Percentiles rank a stretch among this genome's conserved stretches.
phyloP scores from a whole-genome alignment of 495 filamentous ascomycete genomes.

The Geoglossum glabrum region DNA sequence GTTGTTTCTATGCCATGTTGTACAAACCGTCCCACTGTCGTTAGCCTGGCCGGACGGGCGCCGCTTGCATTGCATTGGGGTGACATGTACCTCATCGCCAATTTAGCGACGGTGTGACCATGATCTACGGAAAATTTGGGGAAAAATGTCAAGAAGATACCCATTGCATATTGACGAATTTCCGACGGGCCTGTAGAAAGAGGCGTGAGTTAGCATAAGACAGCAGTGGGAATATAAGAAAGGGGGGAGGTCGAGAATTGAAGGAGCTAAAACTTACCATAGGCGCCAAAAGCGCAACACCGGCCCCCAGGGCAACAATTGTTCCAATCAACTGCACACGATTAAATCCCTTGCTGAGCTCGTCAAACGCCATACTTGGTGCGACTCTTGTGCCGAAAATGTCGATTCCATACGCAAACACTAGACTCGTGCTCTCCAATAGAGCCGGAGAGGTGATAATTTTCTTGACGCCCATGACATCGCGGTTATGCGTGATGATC shows the following conservation, averaged over 20 bases:
- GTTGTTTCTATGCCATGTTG: no score
- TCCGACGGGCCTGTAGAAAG: no score
- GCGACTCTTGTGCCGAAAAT: slow-evolving; percentile 70
- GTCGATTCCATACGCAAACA: slow-evolving; percentile 79
- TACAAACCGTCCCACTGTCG: no score
- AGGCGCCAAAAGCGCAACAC: slow-evolving; percentile 58
- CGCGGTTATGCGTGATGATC: slow-evolving; percentile 61
- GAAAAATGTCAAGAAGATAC: no score
- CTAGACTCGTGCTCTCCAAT: slow-evolving; percentile 83
- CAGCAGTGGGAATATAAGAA: not conserved
- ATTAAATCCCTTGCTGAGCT: slow-evolving; percentile 81
- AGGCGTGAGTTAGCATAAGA: no score
- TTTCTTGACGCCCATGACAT: slow-evolving; percentile 53
- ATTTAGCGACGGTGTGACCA: no score
- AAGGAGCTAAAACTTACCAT: slow-evolving; percentile 40
- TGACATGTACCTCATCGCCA: no score
- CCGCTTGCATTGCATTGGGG: no score
- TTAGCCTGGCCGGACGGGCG: no score
- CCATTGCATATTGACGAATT: no score
- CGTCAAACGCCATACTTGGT: slow-evolving; percentile 75
- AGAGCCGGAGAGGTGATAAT: slow-evolving; percentile 54
- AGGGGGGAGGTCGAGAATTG: not conserved
- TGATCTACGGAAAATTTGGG: no score
- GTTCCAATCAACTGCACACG: slow-evolving; percentile 70
- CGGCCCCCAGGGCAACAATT: slow-evolving; percentile 52